Conservation (phyloP, 2,329 filamentous ascomycete species). For the Pyrenophora teres region DNA sequence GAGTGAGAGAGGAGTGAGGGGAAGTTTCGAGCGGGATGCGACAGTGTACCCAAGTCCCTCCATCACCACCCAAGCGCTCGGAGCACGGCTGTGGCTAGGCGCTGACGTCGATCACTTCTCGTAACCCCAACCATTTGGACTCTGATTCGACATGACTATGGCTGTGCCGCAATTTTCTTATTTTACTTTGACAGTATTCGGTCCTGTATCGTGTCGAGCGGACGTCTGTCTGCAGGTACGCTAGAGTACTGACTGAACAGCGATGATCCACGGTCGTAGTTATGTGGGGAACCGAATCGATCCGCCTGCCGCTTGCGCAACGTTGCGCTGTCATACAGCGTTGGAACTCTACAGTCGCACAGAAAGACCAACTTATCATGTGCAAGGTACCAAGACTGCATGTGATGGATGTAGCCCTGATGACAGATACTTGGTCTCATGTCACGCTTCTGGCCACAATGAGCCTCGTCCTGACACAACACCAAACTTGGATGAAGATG, state of each 20-base stretch:
- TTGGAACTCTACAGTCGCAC: neutral
- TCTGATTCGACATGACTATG: too few relatives aligned
- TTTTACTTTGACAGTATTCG: too few relatives aligned
- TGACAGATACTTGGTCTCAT: too few relatives aligned
- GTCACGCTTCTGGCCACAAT: too few relatives aligned
- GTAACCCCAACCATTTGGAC: slow-evolving; percentile 1
- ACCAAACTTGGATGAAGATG: too few relatives aligned
- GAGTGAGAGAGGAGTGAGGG: neutral
- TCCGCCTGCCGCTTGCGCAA: neutral
- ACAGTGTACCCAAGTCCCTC: slow-evolving; percentile 6
- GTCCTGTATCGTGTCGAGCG: too few relatives aligned
- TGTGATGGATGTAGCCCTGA: too few relatives aligned
- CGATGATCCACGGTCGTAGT: neutral
- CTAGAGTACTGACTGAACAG: neutral
- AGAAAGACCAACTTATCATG: neutral
- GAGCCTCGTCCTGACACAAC: too few relatives aligned
- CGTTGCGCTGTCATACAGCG: neutral
- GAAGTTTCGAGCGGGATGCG: slow-evolving; percentile 9
- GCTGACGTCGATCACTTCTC: slow-evolving; percentile 2
- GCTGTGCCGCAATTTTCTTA: neutral
- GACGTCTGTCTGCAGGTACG: too few relatives aligned
- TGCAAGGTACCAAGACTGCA: too few relatives aligned
- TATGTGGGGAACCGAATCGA: slow-evolving; percentile 1
- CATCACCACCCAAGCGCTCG: slow-evolving; percentile 9
- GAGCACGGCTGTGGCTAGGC: slow-evolving; percentile 4